These are phyloP conservation scores for Penicillium sumatraense DNA, from an alignment of 2,329 filamentous ascomycete genomes.

Conservation along the genomic window DNA sequence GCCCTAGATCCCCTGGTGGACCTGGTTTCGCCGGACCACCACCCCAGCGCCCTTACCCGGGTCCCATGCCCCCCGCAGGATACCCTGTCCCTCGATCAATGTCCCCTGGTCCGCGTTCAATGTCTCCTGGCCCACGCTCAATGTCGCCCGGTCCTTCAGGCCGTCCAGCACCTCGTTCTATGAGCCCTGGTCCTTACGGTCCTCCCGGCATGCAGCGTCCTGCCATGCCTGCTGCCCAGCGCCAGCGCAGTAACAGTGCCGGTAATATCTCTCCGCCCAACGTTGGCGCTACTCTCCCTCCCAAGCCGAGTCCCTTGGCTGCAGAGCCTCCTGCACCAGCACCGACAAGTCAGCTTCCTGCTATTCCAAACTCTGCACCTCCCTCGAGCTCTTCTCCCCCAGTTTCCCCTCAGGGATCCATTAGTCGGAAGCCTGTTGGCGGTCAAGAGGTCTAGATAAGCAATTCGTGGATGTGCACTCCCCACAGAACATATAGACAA, in stretches of 20 bases:
- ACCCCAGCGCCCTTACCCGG: slow-evolving; percentile 31
- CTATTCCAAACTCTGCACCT: slow-evolving; percentile 47
- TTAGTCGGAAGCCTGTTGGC: slow-evolving; percentile 62
- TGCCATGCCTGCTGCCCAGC: slow-evolving; percentile 41
- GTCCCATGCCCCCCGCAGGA: slow-evolving; percentile 30
- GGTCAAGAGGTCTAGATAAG: slow-evolving; percentile 46
- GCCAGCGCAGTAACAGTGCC: slow-evolving; percentile 51
- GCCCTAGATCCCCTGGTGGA: slow-evolving; percentile 51
- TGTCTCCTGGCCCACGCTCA: slow-evolving; percentile 41
- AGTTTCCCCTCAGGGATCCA: slow-evolving; percentile 39
- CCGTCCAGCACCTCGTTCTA: slow-evolving; percentile 30
- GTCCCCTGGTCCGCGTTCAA: slow-evolving; percentile 35
- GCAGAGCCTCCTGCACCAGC: slow-evolving; percentile 20
- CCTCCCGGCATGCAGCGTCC: slow-evolving; percentile 46
- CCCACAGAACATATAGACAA: slow-evolving; percentile 15
- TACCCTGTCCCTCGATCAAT: slow-evolving; percentile 32
- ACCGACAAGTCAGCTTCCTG: slow-evolving; percentile 46
- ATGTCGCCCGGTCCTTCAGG: slow-evolving; percentile 39
- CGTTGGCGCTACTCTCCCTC: slow-evolving; percentile 20
- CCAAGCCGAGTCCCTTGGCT: slow-evolving; percentile 35
- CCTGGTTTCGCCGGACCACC: slow-evolving; percentile 34
- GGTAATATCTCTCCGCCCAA: slow-evolving; percentile 34
- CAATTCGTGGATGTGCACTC: slow-evolving; percentile 8
- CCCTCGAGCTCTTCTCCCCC: slow-evolving; percentile 25
- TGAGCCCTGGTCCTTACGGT: slow-evolving; percentile 51